Evolutionary conservation across 1,139 yeast species (phyloP), one percentile per base, ranked within the genome.

Genomic region (Pichia sp.): DNA sequence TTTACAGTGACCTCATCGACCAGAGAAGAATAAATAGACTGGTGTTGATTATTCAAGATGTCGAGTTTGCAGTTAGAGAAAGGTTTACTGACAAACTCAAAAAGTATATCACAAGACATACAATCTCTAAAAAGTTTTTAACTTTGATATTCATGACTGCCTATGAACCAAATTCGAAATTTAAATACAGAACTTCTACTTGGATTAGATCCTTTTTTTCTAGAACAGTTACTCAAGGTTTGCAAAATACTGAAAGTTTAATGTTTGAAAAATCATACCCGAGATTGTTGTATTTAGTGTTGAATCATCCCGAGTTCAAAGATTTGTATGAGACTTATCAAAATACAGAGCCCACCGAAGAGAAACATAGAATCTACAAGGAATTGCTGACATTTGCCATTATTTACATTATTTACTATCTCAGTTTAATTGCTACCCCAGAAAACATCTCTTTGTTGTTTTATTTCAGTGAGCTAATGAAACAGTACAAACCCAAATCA

Each of bases 401-500:
- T 42, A 75, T 75, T 36, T 79, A 79, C 47, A 60, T 88, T 35
- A 53, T 74, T 1, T 82, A 75, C 58, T 83, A 70, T 49, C 61
- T 85, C 42, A 77, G 73, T 36, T 58, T 74, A 7, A 72, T 85
- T 40, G 81, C 83, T 1, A 76, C 71, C 8, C 69, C 73, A 32
- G 84, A 80, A 22, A 88, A 85, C 52, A 67, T 84, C 23, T 81
- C 93, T 2, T 61, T 86, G 46, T 57, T 88, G 6, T 86, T 78
- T 56, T 86, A 88, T 57, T 65, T 85, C 40, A 79, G 93, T 0
- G 84, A 85, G 48, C 69, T 95, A 38, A 72, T 86, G 23, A 88
- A 86, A 56, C 94, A 86, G 56, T 84, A 80, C 52, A 68, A 79
- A 35, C 41, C 41, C n/a, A 35, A 28, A 9, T 9, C 20, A 12